These are phyloP conservation scores for Suillus paluster DNA, from an alignment of 768 basidiomycete genomes.

Conservation along the genomic window DNA sequence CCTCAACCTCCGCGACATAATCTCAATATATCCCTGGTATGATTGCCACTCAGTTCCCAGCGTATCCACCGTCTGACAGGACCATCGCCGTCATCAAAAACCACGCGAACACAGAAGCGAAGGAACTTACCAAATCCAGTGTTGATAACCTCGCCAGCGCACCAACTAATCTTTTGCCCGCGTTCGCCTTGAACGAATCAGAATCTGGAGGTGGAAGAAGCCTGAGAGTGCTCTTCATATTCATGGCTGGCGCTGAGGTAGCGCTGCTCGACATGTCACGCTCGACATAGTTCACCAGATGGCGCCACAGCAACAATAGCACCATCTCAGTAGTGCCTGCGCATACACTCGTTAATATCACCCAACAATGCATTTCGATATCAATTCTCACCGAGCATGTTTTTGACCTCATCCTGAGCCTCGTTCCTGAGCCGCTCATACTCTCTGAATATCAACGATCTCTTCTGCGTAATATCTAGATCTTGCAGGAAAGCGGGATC, in stretches of 20 bases:
- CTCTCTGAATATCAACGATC: conserved; percentile 62
- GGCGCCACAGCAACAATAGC: conserved; percentile 80
- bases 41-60: conserved; percentile 60
- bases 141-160: conserved; percentile 56
- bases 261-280: conserved; percentile 26
- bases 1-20: conserved; percentile 72
- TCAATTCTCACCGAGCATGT: conserved; percentile 56
- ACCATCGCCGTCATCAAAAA: conserved; percentile 21
- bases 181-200: conserved; percentile 59
- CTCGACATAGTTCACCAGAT: conserved; percentile 66
- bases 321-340: conserved; percentile 78
- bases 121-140: conserved; percentile 53
- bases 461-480: conserved; percentile 70
- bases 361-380: not conserved
- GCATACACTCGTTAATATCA: not conserved
- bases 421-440: conserved; percentile 49
- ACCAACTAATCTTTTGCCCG: conserved; percentile 56
- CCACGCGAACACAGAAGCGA: conserved; percentile 18
- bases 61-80: conserved; percentile 45
- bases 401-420: conserved; percentile 53
- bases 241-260: conserved; percentile 26
- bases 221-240: conserved; percentile 55
- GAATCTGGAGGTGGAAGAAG: conserved; percentile 60
- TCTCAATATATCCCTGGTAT: conserved; percentile 72
- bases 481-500: conserved; percentile 64